Evolutionary conservation across 2,329 filamentous ascomycete species (phyloP), one percentile per base, ranked within the genome.

Genomic region (Aspergillus sp.): DNA sequence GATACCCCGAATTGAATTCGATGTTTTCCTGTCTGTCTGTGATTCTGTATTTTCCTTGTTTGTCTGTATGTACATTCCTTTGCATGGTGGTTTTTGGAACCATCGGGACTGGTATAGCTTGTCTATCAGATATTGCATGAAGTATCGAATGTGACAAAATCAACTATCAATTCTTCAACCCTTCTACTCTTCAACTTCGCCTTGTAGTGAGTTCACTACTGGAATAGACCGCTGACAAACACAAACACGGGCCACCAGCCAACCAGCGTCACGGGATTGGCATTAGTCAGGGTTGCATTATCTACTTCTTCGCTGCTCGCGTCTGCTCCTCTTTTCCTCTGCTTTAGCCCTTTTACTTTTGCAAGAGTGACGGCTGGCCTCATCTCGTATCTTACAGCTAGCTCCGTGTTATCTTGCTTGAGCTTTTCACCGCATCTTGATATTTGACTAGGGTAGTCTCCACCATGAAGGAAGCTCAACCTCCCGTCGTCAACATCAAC

Each of bases 1-100:
- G 45, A 55, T 60, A 59, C 36, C 46, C 55, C 20, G 55, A 36
- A 62, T 58, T 51, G 47, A 50, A 53, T 60, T 65, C 50, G 46
- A 56, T 56, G 52, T 56, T 32, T 45, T 60, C 57, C 45, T 24
- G 45, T 47, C 45, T 18, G 22, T 12, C 18, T 24, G 45, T 47
- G 14, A 55, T 39, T 52, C 59, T 51, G 42, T 55, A 16, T 36
- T 10, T 18, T 46, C 18, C 20, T 49, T 60, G 18, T 49, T 16
- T 36, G 32, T 36, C 32, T 6, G 5, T 36, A 36, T 26, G 54
- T 53, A 26, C 39, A 42, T 32, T 49, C 42, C 36, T 58, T 36
- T 61, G 11, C 32, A 46, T 46, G 16, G 42, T 46, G 16, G 16
- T 2, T 12, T 22, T 24, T 20, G 36, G 16, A 36, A 36, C 32